A percentile compares a stretch with the other conserved stretches of the same genome.
Conservation (phyloP, 495 filamentous ascomycete species). For the Penicillium verhagenii region DNA sequence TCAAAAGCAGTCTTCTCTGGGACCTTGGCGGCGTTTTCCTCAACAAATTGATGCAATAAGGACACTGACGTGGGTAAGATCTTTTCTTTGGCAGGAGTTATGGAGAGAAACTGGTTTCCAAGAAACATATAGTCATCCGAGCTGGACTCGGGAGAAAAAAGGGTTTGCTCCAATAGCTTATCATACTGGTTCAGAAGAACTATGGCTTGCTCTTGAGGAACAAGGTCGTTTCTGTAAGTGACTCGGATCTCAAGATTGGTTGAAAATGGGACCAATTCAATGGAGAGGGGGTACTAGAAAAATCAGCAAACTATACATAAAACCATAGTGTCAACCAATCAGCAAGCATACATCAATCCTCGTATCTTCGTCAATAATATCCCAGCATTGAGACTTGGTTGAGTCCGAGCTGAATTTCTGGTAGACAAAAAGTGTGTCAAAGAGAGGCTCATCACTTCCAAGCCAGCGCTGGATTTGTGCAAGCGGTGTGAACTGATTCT, state of each 20-base stretch:
- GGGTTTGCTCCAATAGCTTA: conserved; percentile 23
- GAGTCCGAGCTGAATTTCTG: conserved; percentile 52
- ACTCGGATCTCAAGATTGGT: conserved; percentile 54
- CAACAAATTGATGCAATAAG: conserved; percentile 47
- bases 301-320: conserved; percentile 8
- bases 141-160: conserved; percentile 24
- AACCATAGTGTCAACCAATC: conserved; percentile 12
- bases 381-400: conserved; percentile 34
- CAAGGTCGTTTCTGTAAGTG: conserved; percentile 56
- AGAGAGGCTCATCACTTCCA: conserved; percentile 57
- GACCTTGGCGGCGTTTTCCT: conserved; percentile 31
- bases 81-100: conserved; percentile 49
- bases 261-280: conserved; percentile 62
- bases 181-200: conserved; percentile 35
- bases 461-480: conserved; percentile 65
- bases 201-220: conserved; percentile 62
- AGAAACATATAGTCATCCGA: conserved; percentile 20
- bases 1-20: conserved; percentile 44
- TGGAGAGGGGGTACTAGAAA: conserved; percentile 61
- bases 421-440: conserved; percentile 79
- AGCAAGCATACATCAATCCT: conserved; percentile 51
- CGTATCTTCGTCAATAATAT: conserved; percentile 52
- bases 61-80: conserved; percentile 20
- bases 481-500: conserved; percentile 68
- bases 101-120: conserved; percentile 27